Evolutionary conservation across 495 filamentous ascomycete genomes (phyloP), one percentile per base, ranked within the genome.

Genomic region (Penicillium cosmopolitanum): DNA sequence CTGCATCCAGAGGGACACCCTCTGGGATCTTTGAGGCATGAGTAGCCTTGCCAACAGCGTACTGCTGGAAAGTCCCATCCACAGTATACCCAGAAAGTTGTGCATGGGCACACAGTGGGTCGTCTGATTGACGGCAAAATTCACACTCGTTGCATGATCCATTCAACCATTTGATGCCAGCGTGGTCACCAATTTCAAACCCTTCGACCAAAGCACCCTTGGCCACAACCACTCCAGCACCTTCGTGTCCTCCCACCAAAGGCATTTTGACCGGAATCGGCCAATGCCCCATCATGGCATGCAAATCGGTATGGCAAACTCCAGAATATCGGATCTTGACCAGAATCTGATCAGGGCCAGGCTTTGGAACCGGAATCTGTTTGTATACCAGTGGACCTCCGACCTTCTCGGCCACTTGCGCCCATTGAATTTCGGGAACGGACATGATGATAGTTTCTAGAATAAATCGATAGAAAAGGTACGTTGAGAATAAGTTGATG

Each of bases 221-320:
- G 23, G 91, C 90, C 18, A 96, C 92, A 34, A 97, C 89, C 40
- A 93, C 75, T 67, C 93, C 93, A 33, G 93, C 90, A 57, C 89
- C 93, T 76, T 96, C 93, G 76, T 97, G 93, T n/a, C 93, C 93
- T 65, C 93, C 93, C 42, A 97, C 88, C n/a, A 96, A 81, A 13
- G 91, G 90, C 18, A 89, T 73, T 77, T 96, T 96, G 61, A 84
- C 84, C 6, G 78, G 69, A 43, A 96, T 73, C 11, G 93, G 93
- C 92, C 92, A 96, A 77, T 96, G 90, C 60, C 93, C 92, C 53
- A 88, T 90, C 76, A 93, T 80, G 52, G 92, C 91, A 78, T 95
- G 90, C 21, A 92, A 77, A 58, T 92, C 89, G 0, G 93, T 96
- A 80, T 96, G 92, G 81, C 93, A 96, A 57, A 97, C 93, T 69